Evolutionary conservation across 352 stramenopile species (phyloP).

Genomic region (Globisporangium carolinianum): DNA sequence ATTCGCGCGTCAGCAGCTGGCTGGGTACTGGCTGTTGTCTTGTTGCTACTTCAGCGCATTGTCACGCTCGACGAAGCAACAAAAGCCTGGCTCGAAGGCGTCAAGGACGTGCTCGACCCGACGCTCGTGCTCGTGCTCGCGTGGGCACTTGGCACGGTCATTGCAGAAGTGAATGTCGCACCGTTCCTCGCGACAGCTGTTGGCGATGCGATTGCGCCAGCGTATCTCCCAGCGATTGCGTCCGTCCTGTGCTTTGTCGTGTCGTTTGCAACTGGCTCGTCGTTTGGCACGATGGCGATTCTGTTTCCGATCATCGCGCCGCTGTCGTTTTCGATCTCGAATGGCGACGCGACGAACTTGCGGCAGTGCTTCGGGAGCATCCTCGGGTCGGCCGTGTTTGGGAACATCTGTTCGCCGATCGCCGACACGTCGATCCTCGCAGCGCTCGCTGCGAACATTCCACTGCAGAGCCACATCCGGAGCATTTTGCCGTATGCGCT

Average conservation of each 20-base stretch:
- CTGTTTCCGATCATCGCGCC: conserved; percentile 89
- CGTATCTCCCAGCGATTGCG: conserved; percentile 75
- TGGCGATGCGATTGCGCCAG: conserved; percentile 61
- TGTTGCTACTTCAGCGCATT: conserved; percentile 78
- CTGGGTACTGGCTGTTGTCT: conserved; percentile 61
- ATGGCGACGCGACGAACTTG: conserved; percentile 74
- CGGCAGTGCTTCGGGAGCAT: conserved; percentile 86
- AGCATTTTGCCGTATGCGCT: conserved; percentile 83
- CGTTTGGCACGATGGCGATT: conserved; percentile 90
- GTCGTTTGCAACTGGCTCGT: conserved; percentile 86
- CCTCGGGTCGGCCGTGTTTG: conserved; percentile 81
- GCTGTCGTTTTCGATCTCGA: conserved; percentile 78
- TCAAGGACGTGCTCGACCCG: conserved; percentile 89
- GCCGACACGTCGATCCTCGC: conserved; percentile 91
- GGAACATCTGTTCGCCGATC: conserved; percentile 89
- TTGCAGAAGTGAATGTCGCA: conserved; percentile 80
- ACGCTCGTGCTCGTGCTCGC: conserved; percentile 87
- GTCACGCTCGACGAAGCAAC: conserved; percentile 84
- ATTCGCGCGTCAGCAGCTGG: conserved; percentile 72
- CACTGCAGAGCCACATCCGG: conserved; percentile 77
- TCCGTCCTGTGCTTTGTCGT: conserved; percentile 85
- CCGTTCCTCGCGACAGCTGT: conserved; percentile 78
- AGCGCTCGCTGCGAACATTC: conserved; percentile 67
- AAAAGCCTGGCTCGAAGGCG: conserved; percentile 86
- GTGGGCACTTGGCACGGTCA: conserved; percentile 84